phyloP scores from a whole-genome alignment of 2,329 filamentous ascomycete species.

The Aspergillus sp. region DNA sequence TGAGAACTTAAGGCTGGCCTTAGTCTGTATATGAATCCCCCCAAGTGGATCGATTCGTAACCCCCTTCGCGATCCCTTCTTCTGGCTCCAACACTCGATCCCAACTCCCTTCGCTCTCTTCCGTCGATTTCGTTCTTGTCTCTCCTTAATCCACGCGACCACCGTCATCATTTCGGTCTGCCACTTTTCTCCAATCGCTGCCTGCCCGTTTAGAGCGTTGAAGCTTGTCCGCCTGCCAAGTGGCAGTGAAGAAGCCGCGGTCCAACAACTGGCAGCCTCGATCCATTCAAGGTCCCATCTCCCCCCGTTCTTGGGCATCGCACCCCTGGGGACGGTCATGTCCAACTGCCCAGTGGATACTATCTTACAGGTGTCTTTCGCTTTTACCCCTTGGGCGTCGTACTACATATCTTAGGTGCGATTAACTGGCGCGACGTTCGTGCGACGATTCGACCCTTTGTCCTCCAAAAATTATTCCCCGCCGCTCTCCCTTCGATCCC shows the following conservation, averaged over 20 bases:
- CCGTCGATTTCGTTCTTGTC: conserved; percentile 5
- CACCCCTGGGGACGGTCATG: conserved; percentile 18
- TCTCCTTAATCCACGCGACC: conserved; percentile 12
- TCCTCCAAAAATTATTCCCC: conserved; percentile 4
- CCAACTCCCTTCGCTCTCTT: conserved; percentile 8
- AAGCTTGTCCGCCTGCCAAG: conserved; percentile 13
- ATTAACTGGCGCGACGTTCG: conserved; percentile 9
- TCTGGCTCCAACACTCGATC: conserved; percentile 20
- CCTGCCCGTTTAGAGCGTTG: neutral
- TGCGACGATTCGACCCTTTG: conserved; percentile 15
- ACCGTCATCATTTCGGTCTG: neutral
- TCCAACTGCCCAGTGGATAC: conserved; percentile 10
- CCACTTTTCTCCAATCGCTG: neutral
- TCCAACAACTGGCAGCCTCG: conserved; percentile 9
- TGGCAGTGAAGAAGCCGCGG: conserved; percentile 9
- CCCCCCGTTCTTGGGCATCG: conserved; percentile 15
- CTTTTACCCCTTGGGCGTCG: conserved; percentile 8
- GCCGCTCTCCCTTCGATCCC: conserved; percentile 9
- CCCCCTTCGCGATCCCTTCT: conserved; percentile 22
- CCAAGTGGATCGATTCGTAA: conserved; percentile 4
- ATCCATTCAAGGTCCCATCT: conserved; percentile 10
- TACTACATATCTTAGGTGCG: conserved; percentile 8
- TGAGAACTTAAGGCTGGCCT: neutral
- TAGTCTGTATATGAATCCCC: neutral
- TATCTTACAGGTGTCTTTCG: conserved; percentile 13